Base-by-base conservation (phyloP, 1,284 basidiomycete genomes). In the Omphalotus olearius region DNA sequence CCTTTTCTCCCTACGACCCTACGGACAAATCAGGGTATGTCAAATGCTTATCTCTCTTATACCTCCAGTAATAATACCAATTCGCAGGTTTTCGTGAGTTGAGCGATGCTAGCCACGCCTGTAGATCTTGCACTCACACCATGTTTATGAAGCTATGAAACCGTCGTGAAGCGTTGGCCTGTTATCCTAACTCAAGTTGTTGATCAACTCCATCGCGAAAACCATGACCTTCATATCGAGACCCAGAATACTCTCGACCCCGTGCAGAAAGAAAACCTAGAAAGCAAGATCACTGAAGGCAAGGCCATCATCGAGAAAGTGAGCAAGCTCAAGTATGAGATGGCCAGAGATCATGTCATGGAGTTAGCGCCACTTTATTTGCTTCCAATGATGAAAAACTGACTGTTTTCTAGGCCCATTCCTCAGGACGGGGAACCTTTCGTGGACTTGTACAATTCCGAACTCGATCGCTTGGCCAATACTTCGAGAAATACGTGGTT, bases 291-390 rank as follows among this genome's bases (percentile, higher is more conserved):
- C 43, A 65, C 65, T 6, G 88, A 94, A 64, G 93, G 89, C 4
- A 94, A 91, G 66, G 69, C 61, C 16, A 83, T 97, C 60, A 94
- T 99, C 53, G 78, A 83, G 52, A 76, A 81, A 59, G 76, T 95
- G 53, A 86, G 88, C 60, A 82, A 82, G 61, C 72, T 98, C 56
- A 97, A 95, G 69, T 90, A 96, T 69, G 84, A 90, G 63, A 94
- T 98, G 87, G 85, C 82, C 0, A 77, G 91, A 56, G 88, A 98
- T 69, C 80, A 80, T 45, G 67, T 75, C 2, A 69, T 99, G 41
- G 75, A 83, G 87, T 92, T 61, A 60, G 38, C 37, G 7, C 52
- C 30, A 4, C 26, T 35, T 20, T 17, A n/a, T 30, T 25, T 53
- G 14, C 28, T 18, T n/a, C 17, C 50, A 10, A 11, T 14, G 14